Evolutionary conservation across 176 grass and related monocot genomes (phyloP).

Genomic region (Themeda triandra): DNA sequence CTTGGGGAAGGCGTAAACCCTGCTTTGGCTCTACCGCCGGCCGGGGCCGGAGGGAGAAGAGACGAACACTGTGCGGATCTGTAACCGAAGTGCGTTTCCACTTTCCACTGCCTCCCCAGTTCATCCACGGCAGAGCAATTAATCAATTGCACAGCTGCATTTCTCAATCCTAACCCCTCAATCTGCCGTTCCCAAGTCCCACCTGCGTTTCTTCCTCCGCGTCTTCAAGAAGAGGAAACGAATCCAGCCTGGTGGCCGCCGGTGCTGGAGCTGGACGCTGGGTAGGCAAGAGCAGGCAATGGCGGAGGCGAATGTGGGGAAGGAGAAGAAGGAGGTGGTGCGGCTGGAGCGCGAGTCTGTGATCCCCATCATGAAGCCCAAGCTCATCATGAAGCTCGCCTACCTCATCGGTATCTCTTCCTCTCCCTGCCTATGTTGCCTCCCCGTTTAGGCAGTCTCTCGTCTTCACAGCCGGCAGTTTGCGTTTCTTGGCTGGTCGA

Average conservation of each 20-base stretch:
- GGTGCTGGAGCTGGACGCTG: not conserved
- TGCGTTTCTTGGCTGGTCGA: constrained; percentile 2
- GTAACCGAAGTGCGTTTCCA: constrained; percentile 42
- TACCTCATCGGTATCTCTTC: constrained; percentile 70
- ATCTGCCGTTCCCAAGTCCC: not conserved
- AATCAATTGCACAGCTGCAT: constrained; percentile 5
- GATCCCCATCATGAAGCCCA: constrained; percentile 90
- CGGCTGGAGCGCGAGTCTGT: constrained; percentile 82
- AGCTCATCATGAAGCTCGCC: constrained; percentile 95
- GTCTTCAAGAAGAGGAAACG: not conserved
- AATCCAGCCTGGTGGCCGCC: not conserved
- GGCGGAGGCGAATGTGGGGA: constrained; percentile 24
- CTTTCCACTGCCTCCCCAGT: constrained; percentile 6
- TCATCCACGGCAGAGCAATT: constrained; percentile 12
- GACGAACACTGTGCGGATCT: constrained; percentile 29
- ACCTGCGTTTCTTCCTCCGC: not conserved
- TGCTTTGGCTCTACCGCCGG: not conserved
- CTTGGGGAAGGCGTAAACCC: not conserved
- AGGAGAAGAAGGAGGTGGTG: constrained; percentile 65
- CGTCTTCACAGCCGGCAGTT: not conserved
- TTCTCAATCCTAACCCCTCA: not conserved
- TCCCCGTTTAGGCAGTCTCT: not conserved
- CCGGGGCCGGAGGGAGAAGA: not conserved
- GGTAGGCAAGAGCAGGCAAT: not conserved
- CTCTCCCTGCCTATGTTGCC: not conserved